Evolutionary conservation across 2,329 filamentous ascomycete genomes (phyloP).

Genomic region (Clonostachys rhizophaga): DNA sequence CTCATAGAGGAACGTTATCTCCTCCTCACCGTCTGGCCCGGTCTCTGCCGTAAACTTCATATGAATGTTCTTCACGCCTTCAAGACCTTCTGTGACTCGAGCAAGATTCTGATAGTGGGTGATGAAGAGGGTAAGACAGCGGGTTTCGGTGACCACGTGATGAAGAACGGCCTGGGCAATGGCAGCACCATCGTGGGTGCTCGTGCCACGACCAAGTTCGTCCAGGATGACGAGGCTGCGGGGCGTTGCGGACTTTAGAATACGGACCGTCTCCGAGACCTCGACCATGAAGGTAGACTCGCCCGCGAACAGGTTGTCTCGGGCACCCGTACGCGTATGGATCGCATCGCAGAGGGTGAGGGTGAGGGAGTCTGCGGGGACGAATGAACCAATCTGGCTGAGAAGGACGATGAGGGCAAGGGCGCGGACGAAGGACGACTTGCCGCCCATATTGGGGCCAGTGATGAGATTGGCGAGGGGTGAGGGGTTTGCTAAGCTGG

Average conservation of each 20-base stretch:
- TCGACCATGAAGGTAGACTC: conserved; percentile 99
- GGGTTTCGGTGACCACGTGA: conserved; percentile 70
- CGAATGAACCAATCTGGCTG: conserved; percentile 90
- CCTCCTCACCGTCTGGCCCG: conserved; percentile 51
- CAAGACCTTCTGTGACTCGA: conserved; percentile 63
- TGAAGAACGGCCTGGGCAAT: conserved; percentile 91
- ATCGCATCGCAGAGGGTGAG: conserved; percentile 88
- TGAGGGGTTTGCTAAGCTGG: conserved; percentile 60
- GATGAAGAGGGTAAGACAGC: conserved; percentile 87
- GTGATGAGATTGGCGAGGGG: conserved; percentile 82
- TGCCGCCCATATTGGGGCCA: conserved; percentile 98
- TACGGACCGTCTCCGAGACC: conserved; percentile 84
- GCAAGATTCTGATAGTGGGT: conserved; percentile 93
- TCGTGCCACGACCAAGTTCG: conserved; percentile 89
- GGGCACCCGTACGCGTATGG: conserved; percentile 92
- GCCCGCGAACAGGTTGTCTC: conserved; percentile 91
- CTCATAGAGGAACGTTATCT: conserved; percentile 94
- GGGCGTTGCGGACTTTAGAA: conserved; percentile 82
- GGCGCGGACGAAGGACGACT: conserved; percentile 94
- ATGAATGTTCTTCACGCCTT: conserved; percentile 79
- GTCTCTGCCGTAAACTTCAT: conserved; percentile 70
- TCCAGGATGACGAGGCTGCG: conserved; percentile 87
- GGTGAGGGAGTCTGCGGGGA: conserved; percentile 70
- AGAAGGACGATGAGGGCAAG: conserved; percentile 90
- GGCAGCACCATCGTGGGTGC: conserved; percentile 91